Base-by-base conservation (phyloP, 805 yeast species). In the Candida germanica region DNA sequence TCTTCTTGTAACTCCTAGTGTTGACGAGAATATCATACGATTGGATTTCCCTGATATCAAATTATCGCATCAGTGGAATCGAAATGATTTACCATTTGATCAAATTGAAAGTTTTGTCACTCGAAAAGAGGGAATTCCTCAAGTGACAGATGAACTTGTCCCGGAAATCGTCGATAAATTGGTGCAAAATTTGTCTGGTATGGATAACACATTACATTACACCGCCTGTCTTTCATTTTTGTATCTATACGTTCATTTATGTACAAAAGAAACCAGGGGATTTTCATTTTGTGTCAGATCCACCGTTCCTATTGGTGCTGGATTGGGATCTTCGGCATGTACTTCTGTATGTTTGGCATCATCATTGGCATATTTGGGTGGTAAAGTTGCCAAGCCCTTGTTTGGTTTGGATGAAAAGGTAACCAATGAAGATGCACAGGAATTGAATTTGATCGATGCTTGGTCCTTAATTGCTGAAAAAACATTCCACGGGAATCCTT, bases 391-490 rank as follows among this genome's bases (percentile, higher is more conserved):
- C 3, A 47, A 51, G 2, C 75, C 83, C 3, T 22, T 55, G 0
- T 30, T 63, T 15, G 54, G 48, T 3, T 40, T 49, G 1, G 53
- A 59, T 9, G 75, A 73, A 14, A 54, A 62, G 20, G 48, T 43
- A 14, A 26, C 37, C 13, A 47, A 64, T 1, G 42, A 53, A 9
- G 66, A 64, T 26, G 54, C 49, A 27, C 58, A 54, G 3, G 80
- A 73, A 35, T 69, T 80, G 17, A 59, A 66, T n/a, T 74, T 80
- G 43, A 79, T 93, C 42, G 91, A 91, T 46, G 61, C 69, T 5
- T 89, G 96, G 95, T 80, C 98, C 1, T 83, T 83, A 46, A 71
- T 91, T 66, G 98, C 97, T 25, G 98, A 93, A 58, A 83, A 83
- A 55, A 87, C 97, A 55, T 85, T 89, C 48, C 98, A 91, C 55